These are phyloP conservation scores for Coemansia sp. DNA, from an alignment of 192 early-diverging fungal species.

Conservation along the genomic window DNA sequence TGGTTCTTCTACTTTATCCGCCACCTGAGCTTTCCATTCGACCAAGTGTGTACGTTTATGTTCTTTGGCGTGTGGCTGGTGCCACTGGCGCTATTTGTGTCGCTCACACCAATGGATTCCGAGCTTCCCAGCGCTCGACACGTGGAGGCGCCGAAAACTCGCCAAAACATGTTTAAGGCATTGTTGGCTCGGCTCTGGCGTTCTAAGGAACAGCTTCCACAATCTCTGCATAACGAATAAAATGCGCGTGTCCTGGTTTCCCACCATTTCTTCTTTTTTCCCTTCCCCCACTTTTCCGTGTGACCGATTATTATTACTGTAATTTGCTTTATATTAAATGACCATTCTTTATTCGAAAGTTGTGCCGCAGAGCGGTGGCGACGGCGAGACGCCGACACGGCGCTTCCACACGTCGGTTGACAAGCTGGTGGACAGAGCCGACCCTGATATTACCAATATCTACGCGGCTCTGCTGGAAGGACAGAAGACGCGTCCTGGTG, in stretches of 20 bases:
- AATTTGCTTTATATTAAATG: neutral
- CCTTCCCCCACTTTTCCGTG: neutral
- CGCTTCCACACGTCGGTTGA: constrained; percentile 25
- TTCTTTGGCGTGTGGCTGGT: constrained; percentile 93
- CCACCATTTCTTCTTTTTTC: neutral
- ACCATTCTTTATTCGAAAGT: constrained; percentile 19
- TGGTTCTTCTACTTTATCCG: constrained; percentile 93
- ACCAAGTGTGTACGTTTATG: constrained; percentile 88
- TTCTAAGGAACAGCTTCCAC: constrained; percentile 13
- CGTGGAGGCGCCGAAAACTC: constrained; percentile 5
- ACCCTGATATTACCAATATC: constrained; percentile 60
- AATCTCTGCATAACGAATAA: constrained; percentile 33
- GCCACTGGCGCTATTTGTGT: constrained; percentile 90
- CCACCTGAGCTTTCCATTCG: constrained; percentile 65
- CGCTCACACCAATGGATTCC: constrained; percentile 57
- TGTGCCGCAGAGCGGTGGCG: constrained; percentile 17
- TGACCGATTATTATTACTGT: constrained; percentile 13
- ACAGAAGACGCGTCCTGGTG: constrained; percentile 54
- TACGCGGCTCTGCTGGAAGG: constrained; percentile 70
- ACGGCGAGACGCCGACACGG: constrained; percentile 27
- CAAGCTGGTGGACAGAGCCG: constrained; percentile 28
- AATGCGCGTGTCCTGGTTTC: neutral
- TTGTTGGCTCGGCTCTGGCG: constrained; percentile 18
- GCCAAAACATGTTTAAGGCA: constrained; percentile 41
- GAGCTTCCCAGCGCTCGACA: constrained; percentile 56